phyloP scores from a whole-genome alignment of 805 yeast species.

The Komagataella ulmi region DNA sequence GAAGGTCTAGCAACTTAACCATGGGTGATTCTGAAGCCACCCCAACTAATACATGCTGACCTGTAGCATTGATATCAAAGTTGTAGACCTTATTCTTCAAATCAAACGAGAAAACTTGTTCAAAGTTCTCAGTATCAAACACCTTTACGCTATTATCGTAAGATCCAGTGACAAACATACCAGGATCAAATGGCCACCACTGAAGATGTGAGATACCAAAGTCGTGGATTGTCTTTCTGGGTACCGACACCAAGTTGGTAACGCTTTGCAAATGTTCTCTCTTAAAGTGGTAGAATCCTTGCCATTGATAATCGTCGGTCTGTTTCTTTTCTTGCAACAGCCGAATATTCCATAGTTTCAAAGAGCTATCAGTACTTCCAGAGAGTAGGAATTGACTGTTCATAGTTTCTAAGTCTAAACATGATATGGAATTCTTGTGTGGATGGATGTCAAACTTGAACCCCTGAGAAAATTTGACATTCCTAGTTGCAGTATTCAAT shows the following conservation, averaged over 20 bases:
- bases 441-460: background rate
- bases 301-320: constrained; percentile 6
- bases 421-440: constrained; percentile 42
- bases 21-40: constrained; percentile 60
- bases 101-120: constrained; percentile 55
- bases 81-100: constrained; percentile 50
- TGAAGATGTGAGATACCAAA: constrained; percentile 61
- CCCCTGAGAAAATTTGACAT: background rate
- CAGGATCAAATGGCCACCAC: constrained; percentile 90
- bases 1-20: constrained; percentile 57
- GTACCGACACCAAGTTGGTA: constrained; percentile 10
- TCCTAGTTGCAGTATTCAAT: constrained; percentile 21
- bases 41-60: constrained; percentile 42
- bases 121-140: constrained; percentile 65
- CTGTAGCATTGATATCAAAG: constrained; percentile 43
- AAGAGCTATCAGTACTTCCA: constrained; percentile 61
- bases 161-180: constrained; percentile 73
- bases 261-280: constrained; percentile 12
- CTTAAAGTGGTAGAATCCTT: constrained; percentile 19
- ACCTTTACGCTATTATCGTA: constrained; percentile 65
- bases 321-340: constrained; percentile 7
- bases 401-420: constrained; percentile 39
- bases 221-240: constrained; percentile 33
- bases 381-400: constrained; percentile 39
- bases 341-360: constrained; percentile 53